Evolutionary conservation across 1,284 basidiomycete genomes (phyloP), one percentile per base, ranked within the genome.

Genomic region (Rhodotorula mucilaginosa): DNA sequence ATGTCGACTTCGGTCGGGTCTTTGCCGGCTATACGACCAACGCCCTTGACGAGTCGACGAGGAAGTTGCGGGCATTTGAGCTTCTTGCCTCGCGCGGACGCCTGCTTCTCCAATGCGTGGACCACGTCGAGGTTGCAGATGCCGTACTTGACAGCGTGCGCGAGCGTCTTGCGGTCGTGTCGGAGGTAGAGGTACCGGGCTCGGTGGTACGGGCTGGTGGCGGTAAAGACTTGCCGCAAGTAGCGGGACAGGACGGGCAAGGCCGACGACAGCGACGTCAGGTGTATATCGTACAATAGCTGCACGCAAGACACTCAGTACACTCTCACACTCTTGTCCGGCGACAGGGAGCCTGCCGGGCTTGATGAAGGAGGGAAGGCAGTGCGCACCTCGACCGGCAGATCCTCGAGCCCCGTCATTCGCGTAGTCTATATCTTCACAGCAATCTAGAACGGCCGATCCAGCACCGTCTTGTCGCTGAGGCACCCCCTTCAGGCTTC

Each of bases 81-180:
- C 46, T 49, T 49, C 23, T 66, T 57, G 67, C 58, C 29, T 54
- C 44, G n/a, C 2, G 16, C 34, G 0, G 5, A 29, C 18, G 31
- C 76, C 21, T 77, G 76, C 12, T 80, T 82, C 57, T 84, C 82
- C 51, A 90, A 80, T 0, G 81, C 82, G 59, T 86, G 83, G 23
- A 91, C 80, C 15, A 90, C 87, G 16, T 81, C 78, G 63, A 83
- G 76, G 23, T 83, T 84, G 82, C 90, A 91, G 49, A 90, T 79
- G 5, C 88, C 88, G 78, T 88, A 91, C 63, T 86, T 84, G 46
- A 91, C 83, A 8, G 84, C 84, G 74, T 81, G 83, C 7, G 86
- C 84, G 68, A 87, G 80, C 44, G 85, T 77, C 12, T 64, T 65
- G 58, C 76, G 70, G 6, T 76, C 71, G 71, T 80, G 78, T 57